Evolutionary conservation across 768 basidiomycete genomes (phyloP), one percentile per base, ranked within the genome.

Genomic region (Hericium coralloides): DNA sequence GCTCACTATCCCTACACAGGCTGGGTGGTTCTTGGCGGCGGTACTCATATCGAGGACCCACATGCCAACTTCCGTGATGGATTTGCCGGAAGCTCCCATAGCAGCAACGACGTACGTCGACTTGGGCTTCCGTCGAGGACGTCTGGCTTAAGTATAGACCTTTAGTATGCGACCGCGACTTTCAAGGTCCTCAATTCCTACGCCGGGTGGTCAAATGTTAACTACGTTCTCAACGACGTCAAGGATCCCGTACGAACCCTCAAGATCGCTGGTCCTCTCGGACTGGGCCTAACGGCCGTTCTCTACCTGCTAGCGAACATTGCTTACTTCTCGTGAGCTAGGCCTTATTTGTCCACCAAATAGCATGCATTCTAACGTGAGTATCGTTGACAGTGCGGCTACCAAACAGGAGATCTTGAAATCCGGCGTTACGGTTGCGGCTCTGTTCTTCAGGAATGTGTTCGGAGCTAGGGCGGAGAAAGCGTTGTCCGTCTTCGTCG

Each of bases 171-270:
- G 0, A 80, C 81, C 0, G 82, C 80, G 2, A 81, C 75, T 0
- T 81, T 80, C 74, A 82, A 83, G 59, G 79, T 84, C 23, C 67
- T 83, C 22, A 71, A 73, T 55, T 65, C 75, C 1, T 79, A 76
- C 56, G 47, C 65, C 1, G 81, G 81, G 5, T 82, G 82, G 81
- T 78, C 77, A 2, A 78, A 76, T 48, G 76, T 79, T 23, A 82
- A 82, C 62, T 80, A 80, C 54, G 82, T 83, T 6, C 67, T 84
- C 56, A 83, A 82, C 67, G 80, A 83, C 10, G 80, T 84, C 53
- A 78, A 76, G 59, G 70, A 83, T 60, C 82, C 82, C 0, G 73
- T 82, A 2, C 75, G 79, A 47, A 85, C 83, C 8, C 75, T 85
- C 53, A 81, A 80, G 66, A 81, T 83, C 38, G 81, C 82, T 0